These are phyloP conservation scores for Agaricus subrufescens DNA, from an alignment of 768 basidiomycete genomes.

Conservation along the genomic window DNA sequence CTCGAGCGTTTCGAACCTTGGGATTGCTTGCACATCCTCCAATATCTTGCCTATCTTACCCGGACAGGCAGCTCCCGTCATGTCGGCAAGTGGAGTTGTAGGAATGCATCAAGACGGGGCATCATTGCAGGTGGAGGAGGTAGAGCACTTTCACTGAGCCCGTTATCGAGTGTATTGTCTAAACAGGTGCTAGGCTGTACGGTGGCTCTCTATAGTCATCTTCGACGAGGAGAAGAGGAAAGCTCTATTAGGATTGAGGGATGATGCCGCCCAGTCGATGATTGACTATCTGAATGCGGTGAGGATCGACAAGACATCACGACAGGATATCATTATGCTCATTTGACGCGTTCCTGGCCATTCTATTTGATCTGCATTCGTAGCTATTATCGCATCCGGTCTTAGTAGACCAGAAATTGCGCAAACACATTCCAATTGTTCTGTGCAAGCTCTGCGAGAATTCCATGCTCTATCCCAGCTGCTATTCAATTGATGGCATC, in stretches of 20 bases:
- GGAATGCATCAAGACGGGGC: too few relatives aligned
- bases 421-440: neutral
- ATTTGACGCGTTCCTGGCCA: too few relatives aligned
- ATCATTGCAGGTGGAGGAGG: too few relatives aligned
- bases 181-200: too few relatives aligned
- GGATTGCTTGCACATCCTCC: too few relatives aligned
- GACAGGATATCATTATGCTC: neutral
- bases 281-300: constrained; percentile 3
- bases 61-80: too few relatives aligned
- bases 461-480: constrained; percentile 23
- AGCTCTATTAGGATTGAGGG: neutral
- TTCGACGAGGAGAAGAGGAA: neutral
- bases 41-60: too few relatives aligned
- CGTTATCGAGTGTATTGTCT: too few relatives aligned
- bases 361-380: neutral
- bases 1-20: too few relatives aligned
- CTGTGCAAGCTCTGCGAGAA: constrained; percentile 15
- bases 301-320: neutral
- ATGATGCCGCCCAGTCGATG: neutral
- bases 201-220: too few relatives aligned
- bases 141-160: too few relatives aligned
- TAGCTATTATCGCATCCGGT: neutral
- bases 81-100: too few relatives aligned
- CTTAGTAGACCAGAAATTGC: neutral
- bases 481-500: constrained; percentile 17